Conservation (phyloP, 2,329 filamentous ascomycete genomes). For the Chrysoporthe cubensis region DNA sequence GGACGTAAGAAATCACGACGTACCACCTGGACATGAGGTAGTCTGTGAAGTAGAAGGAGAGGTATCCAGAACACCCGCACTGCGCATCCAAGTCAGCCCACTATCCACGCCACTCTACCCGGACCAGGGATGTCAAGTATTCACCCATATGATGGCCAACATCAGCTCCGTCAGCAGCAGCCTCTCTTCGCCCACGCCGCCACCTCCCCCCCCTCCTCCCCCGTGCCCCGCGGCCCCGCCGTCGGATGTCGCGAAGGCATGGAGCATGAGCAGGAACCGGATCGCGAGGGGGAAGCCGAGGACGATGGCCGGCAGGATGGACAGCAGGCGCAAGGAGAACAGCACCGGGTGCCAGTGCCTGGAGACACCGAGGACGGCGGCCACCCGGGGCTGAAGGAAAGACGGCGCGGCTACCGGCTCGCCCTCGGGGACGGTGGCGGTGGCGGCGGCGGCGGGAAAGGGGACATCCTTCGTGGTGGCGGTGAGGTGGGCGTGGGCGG, state of each 20-base stretch:
- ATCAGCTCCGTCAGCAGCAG: slow-evolving; percentile 69
- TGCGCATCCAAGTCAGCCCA: background rate
- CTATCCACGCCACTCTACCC: background rate
- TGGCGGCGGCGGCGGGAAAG: background rate
- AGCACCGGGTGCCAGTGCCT: slow-evolving; percentile 74
- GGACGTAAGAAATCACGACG: slow-evolving; percentile 32
- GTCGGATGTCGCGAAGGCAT: slow-evolving; percentile 44
- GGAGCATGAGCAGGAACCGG: slow-evolving; percentile 68
- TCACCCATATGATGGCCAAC: slow-evolving; percentile 70
- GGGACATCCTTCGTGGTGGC: background rate
- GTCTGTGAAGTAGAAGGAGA: slow-evolving; percentile 83
- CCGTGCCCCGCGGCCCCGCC: slow-evolving; percentile 32
- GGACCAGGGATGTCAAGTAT: background rate
- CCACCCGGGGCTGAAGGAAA: slow-evolving; percentile 75
- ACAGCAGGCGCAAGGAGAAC: slow-evolving; percentile 72
- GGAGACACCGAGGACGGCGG: slow-evolving; percentile 76
- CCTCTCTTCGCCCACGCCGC: slow-evolving; percentile 45
- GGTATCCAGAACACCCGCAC: slow-evolving; percentile 70
- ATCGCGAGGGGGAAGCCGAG: slow-evolving; percentile 73
- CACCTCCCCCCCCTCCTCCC: slow-evolving; percentile 39
- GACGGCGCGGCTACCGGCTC: slow-evolving; percentile 38
- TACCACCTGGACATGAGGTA: slow-evolving; percentile 84
- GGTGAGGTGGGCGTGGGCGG: slow-evolving; percentile 16
- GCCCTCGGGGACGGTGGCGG: background rate
- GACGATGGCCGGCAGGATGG: slow-evolving; percentile 70